Conservation (phyloP, 345 rosid genomes). For the Psidium friedrichsthalianum region DNA sequence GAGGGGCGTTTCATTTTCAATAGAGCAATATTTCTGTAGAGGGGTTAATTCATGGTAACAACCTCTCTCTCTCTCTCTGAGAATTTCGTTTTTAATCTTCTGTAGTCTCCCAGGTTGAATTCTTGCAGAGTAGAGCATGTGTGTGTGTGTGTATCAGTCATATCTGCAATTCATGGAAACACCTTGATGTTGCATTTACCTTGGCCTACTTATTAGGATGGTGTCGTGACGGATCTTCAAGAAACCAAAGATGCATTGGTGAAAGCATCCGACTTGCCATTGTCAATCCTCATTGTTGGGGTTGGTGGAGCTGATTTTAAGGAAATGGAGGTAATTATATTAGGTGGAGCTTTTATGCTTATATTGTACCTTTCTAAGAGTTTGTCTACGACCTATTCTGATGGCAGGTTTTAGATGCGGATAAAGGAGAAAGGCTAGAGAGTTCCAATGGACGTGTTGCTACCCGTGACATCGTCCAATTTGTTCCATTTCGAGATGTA, state of each 20-base stretch:
- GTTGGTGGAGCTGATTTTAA: conserved; percentile 99
- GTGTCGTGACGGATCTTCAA: conserved; percentile 93
- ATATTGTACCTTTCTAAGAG: neutral
- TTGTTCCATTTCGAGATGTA: conserved; percentile 66
- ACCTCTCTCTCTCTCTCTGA: neutral
- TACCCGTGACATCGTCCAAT: conserved; percentile 91
- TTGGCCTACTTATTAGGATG: conserved; percentile 43
- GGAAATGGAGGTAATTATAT: conserved; percentile 82
- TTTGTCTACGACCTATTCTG: neutral
- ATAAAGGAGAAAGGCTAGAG: conserved; percentile 81
- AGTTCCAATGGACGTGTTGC: conserved; percentile 79
- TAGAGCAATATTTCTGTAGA: too few relatives aligned
- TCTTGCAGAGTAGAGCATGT: neutral
- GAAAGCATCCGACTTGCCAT: conserved; percentile 84
- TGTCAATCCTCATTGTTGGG: conserved; percentile 87
- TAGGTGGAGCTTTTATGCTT: neutral
- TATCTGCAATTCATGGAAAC: neutral
- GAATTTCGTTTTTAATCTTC: neutral
- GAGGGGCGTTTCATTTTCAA: neutral
- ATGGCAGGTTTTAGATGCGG: conserved; percentile 70
- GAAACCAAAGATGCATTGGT: conserved; percentile 91
- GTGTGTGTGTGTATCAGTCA: neutral
- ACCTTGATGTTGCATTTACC: neutral
- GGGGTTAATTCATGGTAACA: neutral
- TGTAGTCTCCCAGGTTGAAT: neutral